Evolutionary conservation across 768 basidiomycete genomes (phyloP).

Genomic region (Mycena albidolilacea): DNA sequence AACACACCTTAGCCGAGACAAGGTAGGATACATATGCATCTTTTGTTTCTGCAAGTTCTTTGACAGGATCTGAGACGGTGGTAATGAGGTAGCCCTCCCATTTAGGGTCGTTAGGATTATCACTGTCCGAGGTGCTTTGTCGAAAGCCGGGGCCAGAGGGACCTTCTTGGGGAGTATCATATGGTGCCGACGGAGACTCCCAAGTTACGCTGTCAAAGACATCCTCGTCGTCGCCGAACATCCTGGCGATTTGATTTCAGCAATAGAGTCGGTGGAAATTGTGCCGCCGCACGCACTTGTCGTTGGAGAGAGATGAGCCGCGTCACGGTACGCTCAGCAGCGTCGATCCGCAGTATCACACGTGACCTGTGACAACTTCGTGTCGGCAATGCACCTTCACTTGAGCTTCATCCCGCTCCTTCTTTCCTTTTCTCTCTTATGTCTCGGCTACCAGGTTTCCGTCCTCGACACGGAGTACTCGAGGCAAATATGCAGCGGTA

Average conservation of each 20-base stretch:
- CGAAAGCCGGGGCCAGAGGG: conserved; percentile 82
- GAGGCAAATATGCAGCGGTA: conserved; percentile 79
- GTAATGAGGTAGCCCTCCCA: conserved; percentile 92
- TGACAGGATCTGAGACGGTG: conserved; percentile 91
- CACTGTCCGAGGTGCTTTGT: conserved; percentile 81
- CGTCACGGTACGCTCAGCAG: not conserved
- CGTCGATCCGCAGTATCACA: not conserved
- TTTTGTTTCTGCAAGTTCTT: conserved; percentile 97
- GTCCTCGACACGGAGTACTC: conserved; percentile 69
- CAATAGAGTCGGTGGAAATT: too few relatives aligned
- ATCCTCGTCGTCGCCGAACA: conserved; percentile 91
- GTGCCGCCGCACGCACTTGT: too few relatives aligned
- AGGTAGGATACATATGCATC: conserved; percentile 97
- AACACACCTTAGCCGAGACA: conserved; percentile 85
- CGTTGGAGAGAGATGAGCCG: not conserved
- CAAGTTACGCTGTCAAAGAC: conserved; percentile 94
- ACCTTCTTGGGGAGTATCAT: conserved; percentile 60
- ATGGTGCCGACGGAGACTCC: conserved; percentile 81
- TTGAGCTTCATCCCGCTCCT: conserved; percentile 22
- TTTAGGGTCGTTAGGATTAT: conserved; percentile 87
- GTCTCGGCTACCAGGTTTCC: conserved; percentile 29
- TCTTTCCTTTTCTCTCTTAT: conserved; percentile 24
- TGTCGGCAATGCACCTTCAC: conserved; percentile 17
- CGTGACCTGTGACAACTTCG: not conserved
- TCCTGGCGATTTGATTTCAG: conserved; percentile 42